Evolutionary conservation across 2,329 filamentous ascomycete species (phyloP).

Genomic region (Botryotinia convoluta): DNA sequence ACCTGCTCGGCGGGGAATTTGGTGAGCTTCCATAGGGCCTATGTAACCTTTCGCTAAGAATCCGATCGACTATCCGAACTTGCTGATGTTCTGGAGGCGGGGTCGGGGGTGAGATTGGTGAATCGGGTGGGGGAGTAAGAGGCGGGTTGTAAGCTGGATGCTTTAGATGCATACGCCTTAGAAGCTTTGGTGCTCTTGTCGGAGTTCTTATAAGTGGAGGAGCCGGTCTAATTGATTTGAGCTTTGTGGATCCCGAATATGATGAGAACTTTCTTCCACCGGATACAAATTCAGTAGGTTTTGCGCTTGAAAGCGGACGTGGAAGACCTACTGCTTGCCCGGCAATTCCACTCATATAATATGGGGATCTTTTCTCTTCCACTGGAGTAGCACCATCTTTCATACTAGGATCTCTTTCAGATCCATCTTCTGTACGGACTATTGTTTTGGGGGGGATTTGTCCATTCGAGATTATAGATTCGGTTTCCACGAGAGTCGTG

Average conservation of each 20-base stretch:
- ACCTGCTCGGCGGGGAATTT: too few species aligned
- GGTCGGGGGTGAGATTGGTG: too few species aligned
- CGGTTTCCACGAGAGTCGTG: background rate
- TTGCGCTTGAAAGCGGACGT: too few species aligned
- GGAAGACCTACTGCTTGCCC: background rate
- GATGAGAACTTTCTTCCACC: too few species aligned
- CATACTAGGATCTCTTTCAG: background rate
- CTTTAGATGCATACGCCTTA: background rate
- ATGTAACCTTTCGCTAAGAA: too few species aligned
- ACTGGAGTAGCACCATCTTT: too few species aligned
- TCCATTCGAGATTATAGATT: background rate
- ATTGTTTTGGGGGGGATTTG: background rate
- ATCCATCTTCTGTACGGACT: rapidly evolving
- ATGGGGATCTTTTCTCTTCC: background rate
- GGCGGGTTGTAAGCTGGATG: background rate
- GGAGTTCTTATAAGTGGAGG: background rate
- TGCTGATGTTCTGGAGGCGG: background rate
- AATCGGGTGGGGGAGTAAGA: background rate
- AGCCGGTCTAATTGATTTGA: background rate
- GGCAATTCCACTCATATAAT: background rate
- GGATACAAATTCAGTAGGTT: background rate
- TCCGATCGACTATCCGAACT: background rate
- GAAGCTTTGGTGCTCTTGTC: background rate
- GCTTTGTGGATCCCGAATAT: background rate
- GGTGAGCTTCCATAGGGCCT: background rate